Conservation (phyloP, 2,329 filamentous ascomycete genomes). For the Monilinia fructigena region DNA sequence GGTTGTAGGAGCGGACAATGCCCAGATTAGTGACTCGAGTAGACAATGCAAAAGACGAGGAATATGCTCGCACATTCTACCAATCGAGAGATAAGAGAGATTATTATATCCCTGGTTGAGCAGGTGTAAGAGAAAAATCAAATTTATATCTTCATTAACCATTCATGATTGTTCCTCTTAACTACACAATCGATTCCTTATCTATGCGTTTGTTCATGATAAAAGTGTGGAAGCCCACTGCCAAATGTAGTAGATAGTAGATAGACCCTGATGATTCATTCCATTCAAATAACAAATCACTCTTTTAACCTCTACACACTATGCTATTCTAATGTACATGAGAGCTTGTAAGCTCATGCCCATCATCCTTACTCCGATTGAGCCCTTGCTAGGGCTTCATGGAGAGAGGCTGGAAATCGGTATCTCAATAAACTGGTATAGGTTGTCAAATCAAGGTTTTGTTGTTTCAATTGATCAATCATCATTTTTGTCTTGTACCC, state of each 20-base stretch:
- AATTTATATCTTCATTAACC: neutral
- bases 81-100: neutral
- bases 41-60: neutral
- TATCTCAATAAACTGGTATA: slow-evolving; percentile 93
- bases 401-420: slow-evolving; percentile 80
- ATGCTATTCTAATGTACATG: slow-evolving; percentile 16
- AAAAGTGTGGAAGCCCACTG: slow-evolving; percentile 4
- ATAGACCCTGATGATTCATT: slow-evolving; percentile 9
- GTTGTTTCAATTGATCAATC: slow-evolving; percentile 71
- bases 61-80: neutral
- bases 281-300: slow-evolving; percentile 16
- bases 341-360: slow-evolving; percentile 1
- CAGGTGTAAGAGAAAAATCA: neutral
- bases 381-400: slow-evolving; percentile 82
- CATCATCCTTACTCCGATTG: slow-evolving; percentile 33
- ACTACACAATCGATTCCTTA: neutral
- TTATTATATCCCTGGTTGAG: neutral
- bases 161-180: neutral
- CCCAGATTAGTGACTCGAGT: neutral
- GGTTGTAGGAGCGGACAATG: neutral
- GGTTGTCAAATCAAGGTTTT: slow-evolving; percentile 86
- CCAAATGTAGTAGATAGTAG: slow-evolving; percentile 6
- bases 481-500: slow-evolving; percentile 59
- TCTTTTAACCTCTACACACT: neutral
- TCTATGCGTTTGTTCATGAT: neutral